Evolutionary conservation across 1,284 basidiomycete genomes (phyloP), one percentile per base, ranked within the genome.

Genomic region (Leccinum fallax): DNA sequence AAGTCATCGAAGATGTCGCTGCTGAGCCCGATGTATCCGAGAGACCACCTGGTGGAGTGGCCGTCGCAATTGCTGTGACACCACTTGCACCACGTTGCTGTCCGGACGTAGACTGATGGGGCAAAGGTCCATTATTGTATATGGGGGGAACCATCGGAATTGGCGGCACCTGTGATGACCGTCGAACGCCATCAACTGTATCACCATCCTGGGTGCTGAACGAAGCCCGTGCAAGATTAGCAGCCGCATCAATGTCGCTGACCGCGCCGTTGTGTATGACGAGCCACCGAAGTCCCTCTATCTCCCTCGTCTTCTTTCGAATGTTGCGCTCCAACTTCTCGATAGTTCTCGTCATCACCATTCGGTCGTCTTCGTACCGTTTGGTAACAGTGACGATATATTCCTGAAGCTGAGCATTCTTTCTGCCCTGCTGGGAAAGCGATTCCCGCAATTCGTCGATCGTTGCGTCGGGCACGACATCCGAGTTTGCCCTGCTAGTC

Each of bases 211-310:
- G 67, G 3, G 70, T 72, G 32, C 72, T 66, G 48, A 75, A 51
- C 34, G 75, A 74, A 32, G 71, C 66, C 32, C 75, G 71, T 28
- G 72, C 75, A 34, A 74, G 72, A 59, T 70, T 72, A 9, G 72
- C 73, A 9, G 75, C 72, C 30, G 72, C 75, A 26, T 76, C 69
- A 32, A 76, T 76, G 43, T 76, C 70, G 7, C 66, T 71, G 13
- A 69, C 66, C 8, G 67, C 74, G 26, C 72, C 77, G 3, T 74
- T 70, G 63, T 83, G 77, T 61, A 81, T 75, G 54, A 83, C 76
- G 19, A 83, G 76, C 79, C 80, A 83, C 36, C 79, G 76, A 46
- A 83, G 71, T 19, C 83, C 82, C 58, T 79, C 78, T 54, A 84
- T 79, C 69, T 83, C 83, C 60, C 76, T 70, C 65, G 77, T 81